A percentile compares a stretch with the other conserved stretches of the same genome.
These are phyloP conservation scores for Ilex aquifolium DNA, from an alignment of 257 asterid genomes.

Conservation along the genomic window DNA sequence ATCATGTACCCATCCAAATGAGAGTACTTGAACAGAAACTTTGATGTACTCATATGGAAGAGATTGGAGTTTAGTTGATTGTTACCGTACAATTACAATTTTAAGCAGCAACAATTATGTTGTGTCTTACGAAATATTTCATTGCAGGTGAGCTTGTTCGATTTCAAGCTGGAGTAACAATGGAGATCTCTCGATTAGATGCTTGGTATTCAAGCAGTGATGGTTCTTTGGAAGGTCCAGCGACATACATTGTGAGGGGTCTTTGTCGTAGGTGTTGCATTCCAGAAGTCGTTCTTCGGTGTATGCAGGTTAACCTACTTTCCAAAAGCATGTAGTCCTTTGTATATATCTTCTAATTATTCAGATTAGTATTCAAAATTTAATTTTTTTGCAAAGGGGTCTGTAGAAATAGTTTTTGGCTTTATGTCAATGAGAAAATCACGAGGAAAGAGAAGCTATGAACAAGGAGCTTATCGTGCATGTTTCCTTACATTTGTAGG, in stretches of 20 bases:
- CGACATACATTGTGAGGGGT: constrained; percentile 84
- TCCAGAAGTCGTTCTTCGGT: constrained; percentile 86
- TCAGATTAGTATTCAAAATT: not conserved
- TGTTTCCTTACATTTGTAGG: constrained; percentile 33
- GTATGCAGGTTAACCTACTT: constrained; percentile 66
- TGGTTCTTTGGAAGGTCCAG: constrained; percentile 74
- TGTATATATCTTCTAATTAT: not conserved
- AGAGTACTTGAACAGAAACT: not conserved
- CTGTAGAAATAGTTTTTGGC: not conserved
- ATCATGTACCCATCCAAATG: not conserved
- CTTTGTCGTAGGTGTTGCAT: constrained; percentile 97
- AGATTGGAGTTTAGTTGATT: not conserved
- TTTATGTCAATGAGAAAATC: not conserved
- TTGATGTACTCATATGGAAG: not conserved
- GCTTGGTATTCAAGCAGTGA: constrained; percentile 85
- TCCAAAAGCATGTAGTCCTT: not conserved
- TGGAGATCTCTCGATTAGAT: constrained; percentile 89
- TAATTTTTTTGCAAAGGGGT: not conserved
- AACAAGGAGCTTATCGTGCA: not conserved
- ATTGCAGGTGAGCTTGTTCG: constrained; percentile 78
- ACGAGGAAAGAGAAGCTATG: not conserved
- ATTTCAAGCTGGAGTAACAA: constrained; percentile 84
- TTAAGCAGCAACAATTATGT: not conserved
- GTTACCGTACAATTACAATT: not conserved
- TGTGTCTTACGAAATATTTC: not conserved